Base-by-base conservation (phyloP, 176 grass and related monocot species). In the Triticum dicoccoides region DNA sequence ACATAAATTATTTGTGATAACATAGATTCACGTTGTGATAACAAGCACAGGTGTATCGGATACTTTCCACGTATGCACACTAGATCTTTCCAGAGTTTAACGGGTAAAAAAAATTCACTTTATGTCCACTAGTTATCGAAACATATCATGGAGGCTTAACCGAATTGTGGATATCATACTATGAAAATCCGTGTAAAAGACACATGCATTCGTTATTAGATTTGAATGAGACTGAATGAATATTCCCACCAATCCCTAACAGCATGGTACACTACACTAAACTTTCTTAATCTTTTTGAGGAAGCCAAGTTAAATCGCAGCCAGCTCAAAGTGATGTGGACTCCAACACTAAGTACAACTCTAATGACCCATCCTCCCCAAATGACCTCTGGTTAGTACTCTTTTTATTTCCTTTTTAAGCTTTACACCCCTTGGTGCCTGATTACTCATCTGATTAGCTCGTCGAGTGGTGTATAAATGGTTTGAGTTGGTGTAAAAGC, bases 281-380 rank as follows among this genome's bases (percentile, higher is more conserved):
- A 58, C 42, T 73, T 84, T 52, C 51, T 67, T 81, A 23, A 23
- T 17, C 56, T 79, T 65, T 5, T 13, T 21, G 39, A 52, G 54
- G n/a, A 76, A 49, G 29, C 73, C 33, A 83, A 83, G 42, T 80
- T 73, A 51, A 79, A 73, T 79, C 9, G 73, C 18, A 32, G 80
- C 81, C 89, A 91, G 61, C 85, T 81, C 85, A 69, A 73, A 54
- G 35, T 91, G 82, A 88, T 32, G 89, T 88, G 89, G 76, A 91
- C 61, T 88, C 76, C 62, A 87, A 81, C 37, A 88, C 21, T 76
- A 30, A n/a, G 66, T 38, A 61, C 8, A 78, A 71, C 64, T 11
- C 20, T 61, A 45, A 83, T 62, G n/a, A 72, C 27, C 74, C 35
- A 61, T 21, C 21, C 42, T 69, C 51, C 47, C 30, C 45, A 80